phyloP scores from a whole-genome alignment of 2,329 filamentous ascomycete species.

The Aquanectria penicillioides region DNA sequence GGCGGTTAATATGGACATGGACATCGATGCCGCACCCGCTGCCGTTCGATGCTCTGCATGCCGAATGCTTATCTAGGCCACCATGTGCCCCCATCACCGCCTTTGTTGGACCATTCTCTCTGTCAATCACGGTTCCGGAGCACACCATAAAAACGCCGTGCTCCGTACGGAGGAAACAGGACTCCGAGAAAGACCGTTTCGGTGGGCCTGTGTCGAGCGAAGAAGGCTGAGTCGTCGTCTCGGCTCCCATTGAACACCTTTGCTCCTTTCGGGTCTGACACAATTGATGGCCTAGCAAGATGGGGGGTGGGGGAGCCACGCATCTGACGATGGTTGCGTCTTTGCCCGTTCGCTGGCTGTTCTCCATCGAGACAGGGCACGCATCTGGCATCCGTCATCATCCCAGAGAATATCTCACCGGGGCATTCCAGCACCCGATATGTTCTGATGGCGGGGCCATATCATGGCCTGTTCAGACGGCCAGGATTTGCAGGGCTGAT shows the following conservation, averaged over 20 bases:
- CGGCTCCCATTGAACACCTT: slow-evolving; percentile 4
- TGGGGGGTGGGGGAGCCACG: slow-evolving; percentile 10
- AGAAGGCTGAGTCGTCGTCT: slow-evolving; percentile 5
- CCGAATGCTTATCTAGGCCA: slow-evolving; percentile 15
- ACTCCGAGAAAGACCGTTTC: slow-evolving; percentile 20
- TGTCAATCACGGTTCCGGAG: slow-evolving; percentile 24
- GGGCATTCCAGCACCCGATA: slow-evolving; percentile 22
- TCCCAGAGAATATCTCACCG: slow-evolving; percentile 14
- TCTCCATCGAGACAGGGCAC: slow-evolving; percentile 21
- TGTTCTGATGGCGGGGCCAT: slow-evolving; percentile 18
- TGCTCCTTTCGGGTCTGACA: neutral
- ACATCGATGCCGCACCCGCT: slow-evolving; percentile 14
- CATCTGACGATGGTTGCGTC: slow-evolving; percentile 29
- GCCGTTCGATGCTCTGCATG: slow-evolving; percentile 19
- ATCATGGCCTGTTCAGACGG: slow-evolving; percentile 26
- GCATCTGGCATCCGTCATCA: slow-evolving; percentile 8
- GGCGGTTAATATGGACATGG: too few species aligned
- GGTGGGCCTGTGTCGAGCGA: slow-evolving; percentile 27
- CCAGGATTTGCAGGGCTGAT: slow-evolving; percentile 20
- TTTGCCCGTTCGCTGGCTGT: neutral
- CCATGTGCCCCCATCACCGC: slow-evolving; percentile 31
- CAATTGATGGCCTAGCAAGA: neutral
- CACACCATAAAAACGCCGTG: neutral
- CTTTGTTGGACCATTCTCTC: slow-evolving; percentile 36
- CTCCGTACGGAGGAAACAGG: neutral